Evolutionary conservation across 169 alveolate genomes (phyloP).

Genomic region (Plasmodium malariae): DNA sequence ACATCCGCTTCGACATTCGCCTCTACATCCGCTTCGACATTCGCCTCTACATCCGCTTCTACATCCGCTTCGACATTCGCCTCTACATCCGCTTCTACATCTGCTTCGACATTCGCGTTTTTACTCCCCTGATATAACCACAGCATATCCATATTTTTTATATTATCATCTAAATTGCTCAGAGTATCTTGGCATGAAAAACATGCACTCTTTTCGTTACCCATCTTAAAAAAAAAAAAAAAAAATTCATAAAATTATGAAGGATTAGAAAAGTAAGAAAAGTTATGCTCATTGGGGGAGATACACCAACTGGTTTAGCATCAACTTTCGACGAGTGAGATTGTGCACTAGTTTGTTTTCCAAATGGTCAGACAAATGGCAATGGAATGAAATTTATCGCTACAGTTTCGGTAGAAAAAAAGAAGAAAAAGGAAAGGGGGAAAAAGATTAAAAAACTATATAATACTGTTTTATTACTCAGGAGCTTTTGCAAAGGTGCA

Average conservation of each 20-base stretch:
- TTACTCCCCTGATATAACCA: not conserved
- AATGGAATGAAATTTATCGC: too few species aligned
- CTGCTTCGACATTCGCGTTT: not conserved
- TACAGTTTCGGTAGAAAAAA: too few species aligned
- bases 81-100: not conserved
- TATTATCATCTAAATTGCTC: slow-evolving; percentile 14
- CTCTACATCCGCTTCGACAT: not conserved
- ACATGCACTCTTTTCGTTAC: slow-evolving; percentile 3
- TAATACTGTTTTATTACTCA: too few species aligned
- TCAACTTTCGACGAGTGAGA: too few species aligned
- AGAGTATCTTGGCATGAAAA: slow-evolving; percentile 18
- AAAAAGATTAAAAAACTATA: too few species aligned
- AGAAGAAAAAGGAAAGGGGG: too few species aligned
- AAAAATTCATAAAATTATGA: not conserved
- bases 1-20: not conserved
- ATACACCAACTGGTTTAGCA: too few species aligned
- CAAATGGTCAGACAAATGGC: too few species aligned
- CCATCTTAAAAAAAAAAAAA: slow-evolving; percentile 3
- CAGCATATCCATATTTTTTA: slow-evolving; percentile 19
- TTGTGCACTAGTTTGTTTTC: too few species aligned
- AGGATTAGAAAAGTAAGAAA: not conserved
- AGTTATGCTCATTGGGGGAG: too few species aligned
- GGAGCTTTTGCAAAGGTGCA: too few species aligned
- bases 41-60: not conserved
- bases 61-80: not conserved